Base-by-base conservation (phyloP, 2,329 filamentous ascomycete species). In the Mollisia scopiformis region DNA sequence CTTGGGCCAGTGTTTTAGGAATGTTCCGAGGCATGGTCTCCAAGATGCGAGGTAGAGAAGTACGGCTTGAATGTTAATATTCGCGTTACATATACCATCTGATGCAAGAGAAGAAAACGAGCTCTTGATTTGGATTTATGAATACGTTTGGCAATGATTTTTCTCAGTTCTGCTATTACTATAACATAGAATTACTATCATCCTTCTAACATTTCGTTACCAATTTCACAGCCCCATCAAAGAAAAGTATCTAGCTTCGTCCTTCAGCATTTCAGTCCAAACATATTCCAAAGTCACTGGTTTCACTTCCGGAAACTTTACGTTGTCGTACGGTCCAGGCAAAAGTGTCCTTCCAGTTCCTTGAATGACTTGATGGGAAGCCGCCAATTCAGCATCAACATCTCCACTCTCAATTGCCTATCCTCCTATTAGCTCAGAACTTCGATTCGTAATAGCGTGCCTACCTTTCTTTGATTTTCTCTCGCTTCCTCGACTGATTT, bases 401-500 rank as follows among this genome's bases (percentile, higher is more conserved):
- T 55, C 27, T 33, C 37, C 39, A 2, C 37, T 55, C 53, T 55
- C 53, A 46, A 47, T 55, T 55, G 53, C 39, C 53, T 47, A 31
- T 37, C 6, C 21, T 2, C 37, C 5, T 5, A 41, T 41, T 4
- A 41, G 14, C 7, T 2, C n/a, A 41, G 3, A 5, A 5, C 37
- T 19, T 5, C 16, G 21, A 41, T 7, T 14, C 3, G n/a, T 7
- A 5, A 16, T 4, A 41, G n/a, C 6, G 13, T 33, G n/a, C 78
- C 33, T n/a, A 59, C 58, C 46, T 60, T 60, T 41, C 39, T 28
- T 35, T 60, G 58, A 3, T 27, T 56, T 51, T 11, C 58, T 30
- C 43, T 56, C 3, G 53, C 58, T 30, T 60, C 52, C 19, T 60
- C 52, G 14, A 60, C 58, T 2, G 58, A 30, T 37, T 52, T 56